phyloP scores from a whole-genome alignment of 179 eudicot genomes.

The Silene vulgaris region DNA sequence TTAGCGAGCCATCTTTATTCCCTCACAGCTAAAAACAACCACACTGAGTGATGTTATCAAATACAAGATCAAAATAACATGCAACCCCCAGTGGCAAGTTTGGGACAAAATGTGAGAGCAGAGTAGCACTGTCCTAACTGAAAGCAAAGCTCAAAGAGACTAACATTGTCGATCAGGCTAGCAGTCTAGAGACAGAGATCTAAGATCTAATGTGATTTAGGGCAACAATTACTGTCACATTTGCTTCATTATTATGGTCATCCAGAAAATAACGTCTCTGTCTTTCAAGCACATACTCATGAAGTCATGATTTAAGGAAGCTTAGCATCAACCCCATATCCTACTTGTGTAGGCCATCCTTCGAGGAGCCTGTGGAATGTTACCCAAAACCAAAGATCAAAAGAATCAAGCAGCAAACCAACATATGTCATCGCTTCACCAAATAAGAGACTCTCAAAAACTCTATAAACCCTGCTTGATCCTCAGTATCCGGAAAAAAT shows the following conservation, averaged over 20 bases:
- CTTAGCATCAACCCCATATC: neutral
- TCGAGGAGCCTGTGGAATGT: neutral
- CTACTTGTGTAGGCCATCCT: neutral
- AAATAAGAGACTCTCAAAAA: neutral
- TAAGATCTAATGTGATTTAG: neutral
- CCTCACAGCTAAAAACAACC: neutral
- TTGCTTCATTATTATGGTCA: neutral
- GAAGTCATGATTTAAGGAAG: neutral
- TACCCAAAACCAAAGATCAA: neutral
- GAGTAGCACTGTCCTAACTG: neutral
- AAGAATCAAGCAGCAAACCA: slow-evolving; percentile 3
- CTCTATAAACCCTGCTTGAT: neutral
- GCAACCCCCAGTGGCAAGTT: neutral
- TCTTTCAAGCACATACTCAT: neutral
- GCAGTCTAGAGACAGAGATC: neutral
- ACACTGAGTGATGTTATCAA: neutral
- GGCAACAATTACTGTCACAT: neutral
- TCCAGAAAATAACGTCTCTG: neutral
- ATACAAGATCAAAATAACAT: neutral
- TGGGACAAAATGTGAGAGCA: neutral
- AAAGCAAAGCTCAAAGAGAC: neutral
- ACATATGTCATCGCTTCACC: neutral
- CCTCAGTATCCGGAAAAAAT: neutral
- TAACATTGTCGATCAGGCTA: neutral
- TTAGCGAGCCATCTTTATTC: neutral